Evolutionary conservation across 345 rosid species (phyloP).

Genomic region (Gossypium australe): DNA sequence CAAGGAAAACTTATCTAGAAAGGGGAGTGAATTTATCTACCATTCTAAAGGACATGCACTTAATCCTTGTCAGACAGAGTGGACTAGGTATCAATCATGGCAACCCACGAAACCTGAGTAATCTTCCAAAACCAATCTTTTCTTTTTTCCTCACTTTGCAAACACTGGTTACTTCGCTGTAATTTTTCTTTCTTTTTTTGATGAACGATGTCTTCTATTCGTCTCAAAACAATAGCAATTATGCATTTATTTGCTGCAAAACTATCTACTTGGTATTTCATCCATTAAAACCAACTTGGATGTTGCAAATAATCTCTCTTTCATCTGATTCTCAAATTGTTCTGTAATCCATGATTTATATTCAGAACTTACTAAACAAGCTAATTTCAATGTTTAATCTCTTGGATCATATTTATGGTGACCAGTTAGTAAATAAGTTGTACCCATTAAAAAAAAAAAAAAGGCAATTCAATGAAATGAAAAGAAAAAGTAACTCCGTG

Average conservation of each 20-base stretch:
- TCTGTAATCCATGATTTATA: no score
- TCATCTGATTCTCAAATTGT: no score
- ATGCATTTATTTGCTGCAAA: neutral
- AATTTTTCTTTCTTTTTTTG: neutral
- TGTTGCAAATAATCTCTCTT: neutral
- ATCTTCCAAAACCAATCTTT: slow-evolving; percentile 1
- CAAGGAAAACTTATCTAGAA: slow-evolving; percentile 85
- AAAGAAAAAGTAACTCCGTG: no score
- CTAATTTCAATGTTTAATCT: no score
- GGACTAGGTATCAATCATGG: slow-evolving; percentile 97
- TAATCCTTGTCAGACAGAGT: slow-evolving; percentile 86
- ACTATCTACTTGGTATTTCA: neutral
- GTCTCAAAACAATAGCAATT: neutral
- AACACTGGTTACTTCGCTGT: neutral
- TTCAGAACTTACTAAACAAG: no score
- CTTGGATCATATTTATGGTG: no score
- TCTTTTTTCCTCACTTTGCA: neutral
- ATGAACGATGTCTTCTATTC: slow-evolving; percentile 21
- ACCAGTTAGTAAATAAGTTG: no score
- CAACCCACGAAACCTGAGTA: slow-evolving; percentile 58
- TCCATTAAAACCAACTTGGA: neutral
- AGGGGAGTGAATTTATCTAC: slow-evolving; percentile 73
- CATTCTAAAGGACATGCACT: slow-evolving; percentile 95
- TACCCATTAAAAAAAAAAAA: no score
- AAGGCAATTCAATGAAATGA: no score